Conservation (phyloP, 345 rosid genomes). For the Corymbia maculata region DNA sequence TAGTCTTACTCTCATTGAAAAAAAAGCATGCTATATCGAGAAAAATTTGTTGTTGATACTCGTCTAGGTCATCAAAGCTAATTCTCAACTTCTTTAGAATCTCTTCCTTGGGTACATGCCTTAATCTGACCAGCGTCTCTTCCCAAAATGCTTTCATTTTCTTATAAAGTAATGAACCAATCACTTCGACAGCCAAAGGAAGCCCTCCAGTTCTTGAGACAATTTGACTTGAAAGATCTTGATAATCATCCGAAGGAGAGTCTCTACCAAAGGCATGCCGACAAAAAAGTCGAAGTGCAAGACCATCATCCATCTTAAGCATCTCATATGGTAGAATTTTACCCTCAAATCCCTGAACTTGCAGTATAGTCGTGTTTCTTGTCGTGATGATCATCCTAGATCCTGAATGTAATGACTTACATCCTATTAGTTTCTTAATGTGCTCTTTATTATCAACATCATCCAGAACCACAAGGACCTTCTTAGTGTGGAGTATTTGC, state of each 20-base stretch:
- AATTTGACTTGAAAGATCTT: neutral
- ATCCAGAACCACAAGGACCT: too few species aligned
- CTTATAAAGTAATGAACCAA: neutral
- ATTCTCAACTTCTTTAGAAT: neutral
- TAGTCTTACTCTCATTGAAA: neutral
- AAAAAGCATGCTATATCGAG: neutral
- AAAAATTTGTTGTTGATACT: neutral
- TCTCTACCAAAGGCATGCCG: neutral
- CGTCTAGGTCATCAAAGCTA: neutral
- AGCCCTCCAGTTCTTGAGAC: neutral
- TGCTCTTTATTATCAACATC: too few species aligned
- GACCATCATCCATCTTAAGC: too few species aligned
- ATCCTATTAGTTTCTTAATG: too few species aligned
- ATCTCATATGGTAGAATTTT: too few species aligned
- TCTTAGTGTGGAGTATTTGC: too few species aligned
- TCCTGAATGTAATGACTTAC: too few species aligned
- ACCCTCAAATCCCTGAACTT: too few species aligned
- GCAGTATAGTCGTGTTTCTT: too few species aligned
- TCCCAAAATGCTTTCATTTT: neutral
- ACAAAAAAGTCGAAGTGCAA: neutral
- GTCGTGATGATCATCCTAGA: too few species aligned
- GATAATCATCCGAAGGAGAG: neutral
- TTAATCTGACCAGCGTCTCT: neutral
- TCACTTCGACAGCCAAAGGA: neutral
- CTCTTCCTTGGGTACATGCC: neutral